Evolutionary conservation across 2,329 filamentous ascomycete genomes (phyloP).

Genomic region (Apiospora kogelbergensis): DNA sequence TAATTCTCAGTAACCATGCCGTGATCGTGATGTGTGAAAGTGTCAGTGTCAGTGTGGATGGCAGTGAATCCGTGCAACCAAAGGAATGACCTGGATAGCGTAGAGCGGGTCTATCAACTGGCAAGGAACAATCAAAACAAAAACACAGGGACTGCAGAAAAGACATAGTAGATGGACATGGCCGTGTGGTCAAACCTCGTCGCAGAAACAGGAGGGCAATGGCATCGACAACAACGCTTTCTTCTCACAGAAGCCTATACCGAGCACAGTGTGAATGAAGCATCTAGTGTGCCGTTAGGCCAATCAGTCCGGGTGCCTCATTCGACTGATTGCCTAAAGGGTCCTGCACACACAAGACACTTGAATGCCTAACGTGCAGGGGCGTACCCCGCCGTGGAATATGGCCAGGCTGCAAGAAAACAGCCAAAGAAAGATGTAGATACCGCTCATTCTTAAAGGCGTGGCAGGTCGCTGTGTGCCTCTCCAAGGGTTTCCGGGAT

Average conservation of each 20-base stretch:
- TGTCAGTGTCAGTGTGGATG: neutral
- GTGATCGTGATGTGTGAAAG: neutral
- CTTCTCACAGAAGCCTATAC: neutral
- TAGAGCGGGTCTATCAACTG: neutral
- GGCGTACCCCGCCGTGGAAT: neutral
- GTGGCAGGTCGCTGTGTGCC: too few relatives aligned
- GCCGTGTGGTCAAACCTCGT: neutral
- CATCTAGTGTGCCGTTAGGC: neutral
- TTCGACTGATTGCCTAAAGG: neutral
- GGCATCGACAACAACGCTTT: neutral
- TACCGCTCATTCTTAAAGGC: neutral
- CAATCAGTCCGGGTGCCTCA: neutral
- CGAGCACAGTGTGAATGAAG: neutral
- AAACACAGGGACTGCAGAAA: neutral
- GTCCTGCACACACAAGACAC: too few relatives aligned
- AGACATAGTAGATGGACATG: neutral
- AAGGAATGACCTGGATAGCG: neutral
- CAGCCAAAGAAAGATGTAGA: neutral
- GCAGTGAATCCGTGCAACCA: neutral
- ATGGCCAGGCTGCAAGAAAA: neutral
- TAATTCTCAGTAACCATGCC: neutral
- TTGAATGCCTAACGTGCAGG: neutral
- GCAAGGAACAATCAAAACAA: neutral
- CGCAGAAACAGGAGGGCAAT: neutral
- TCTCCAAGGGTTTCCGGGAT: too few relatives aligned